Base-by-base conservation (phyloP, 768 basidiomycete species). In the Pleurotus ostreatus region DNA sequence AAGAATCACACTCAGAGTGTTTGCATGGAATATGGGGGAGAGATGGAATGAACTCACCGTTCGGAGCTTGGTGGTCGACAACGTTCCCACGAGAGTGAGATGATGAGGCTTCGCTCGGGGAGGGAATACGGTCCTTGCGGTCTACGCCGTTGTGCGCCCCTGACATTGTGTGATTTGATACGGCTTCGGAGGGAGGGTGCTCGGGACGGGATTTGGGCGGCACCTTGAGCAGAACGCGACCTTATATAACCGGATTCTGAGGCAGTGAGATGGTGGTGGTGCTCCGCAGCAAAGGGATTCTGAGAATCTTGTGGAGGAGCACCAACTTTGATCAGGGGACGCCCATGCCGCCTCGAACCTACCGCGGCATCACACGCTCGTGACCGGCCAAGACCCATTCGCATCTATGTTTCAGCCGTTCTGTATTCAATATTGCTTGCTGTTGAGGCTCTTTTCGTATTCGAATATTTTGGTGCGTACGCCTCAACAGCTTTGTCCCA, bases 11-110 rank as follows among this genome's bases (percentile, higher is more conserved):
- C 49, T 51, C 34, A 60, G 63, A 56, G 30, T 59, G 41, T 61
- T 64, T 59, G 46, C 55, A 49, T 49, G 45, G 25, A 47, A 56
- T 39, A 16, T 49, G 38, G 15, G 20, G 30, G 16, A 51, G 56
- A 54, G 47, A 26, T 22, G 38, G 34, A 56, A 20, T 45, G 37
- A 55, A 65, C 78, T 62, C 65, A 87, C 88, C 88, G 65, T 81
- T 68, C 25, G 82, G 82, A 46, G 86, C 84, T 56, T 81, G 69
- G 68, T 88, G 87, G 68, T 89, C 88, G 4, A 89, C 88, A 25
- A 89, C 87, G 61, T 89, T 86, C 25, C 80, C 77, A 60, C 66
- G 75, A 8, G 71, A 53, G 37, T 53, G 51, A 23, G 51, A 77
- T 22, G 72, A 68, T 15, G 58, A 63, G 7, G 68, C 67, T 54